phyloP scores from a whole-genome alignment of 768 basidiomycete genomes.

The Lenzites betulinus region DNA sequence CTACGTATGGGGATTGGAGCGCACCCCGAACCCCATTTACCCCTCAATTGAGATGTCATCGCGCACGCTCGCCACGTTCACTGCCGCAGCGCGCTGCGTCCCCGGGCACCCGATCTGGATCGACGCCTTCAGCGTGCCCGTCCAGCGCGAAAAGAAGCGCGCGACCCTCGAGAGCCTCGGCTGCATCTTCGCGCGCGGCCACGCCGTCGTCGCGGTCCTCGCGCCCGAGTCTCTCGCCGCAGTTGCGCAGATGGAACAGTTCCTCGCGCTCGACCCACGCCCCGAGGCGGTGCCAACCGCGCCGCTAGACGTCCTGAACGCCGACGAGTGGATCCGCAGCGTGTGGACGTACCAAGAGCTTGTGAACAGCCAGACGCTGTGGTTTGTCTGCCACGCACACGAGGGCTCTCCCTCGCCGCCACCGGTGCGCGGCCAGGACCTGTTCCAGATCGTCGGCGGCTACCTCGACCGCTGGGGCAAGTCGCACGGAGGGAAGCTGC shows the following conservation, averaged over 20 bases:
- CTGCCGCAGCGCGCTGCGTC: conserved; percentile 14
- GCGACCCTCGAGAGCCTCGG: conserved; percentile 24
- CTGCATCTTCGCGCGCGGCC: conserved; percentile 19
- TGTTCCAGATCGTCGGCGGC: conserved; percentile 18
- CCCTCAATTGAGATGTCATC: conserved; percentile 21
- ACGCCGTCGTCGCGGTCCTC: conserved; percentile 20
- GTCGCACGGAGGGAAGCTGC: background rate
- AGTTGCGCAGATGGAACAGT: conserved; percentile 15
- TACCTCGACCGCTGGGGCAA: conserved; percentile 3
- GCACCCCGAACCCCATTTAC: conserved; percentile 15
- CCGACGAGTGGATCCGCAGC: conserved; percentile 25
- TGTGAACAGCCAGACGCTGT: conserved; percentile 16
- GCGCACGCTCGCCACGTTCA: conserved; percentile 19
- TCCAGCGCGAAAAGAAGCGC: conserved; percentile 16
- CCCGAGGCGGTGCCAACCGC: background rate
- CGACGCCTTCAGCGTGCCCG: conserved; percentile 23
- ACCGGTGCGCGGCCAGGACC: background rate
- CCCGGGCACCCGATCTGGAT: conserved; percentile 15
- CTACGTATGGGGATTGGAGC: conserved; percentile 26
- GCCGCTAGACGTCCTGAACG: conserved; percentile 18
- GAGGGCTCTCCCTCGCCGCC: background rate
- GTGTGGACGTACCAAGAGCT: conserved; percentile 27
- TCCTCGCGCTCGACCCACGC: background rate
- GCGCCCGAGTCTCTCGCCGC: conserved; percentile 16
- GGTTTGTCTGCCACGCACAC: conserved; percentile 7